Base-by-base conservation (phyloP, 805 yeast genomes). In the Candida ficus region DNA sequence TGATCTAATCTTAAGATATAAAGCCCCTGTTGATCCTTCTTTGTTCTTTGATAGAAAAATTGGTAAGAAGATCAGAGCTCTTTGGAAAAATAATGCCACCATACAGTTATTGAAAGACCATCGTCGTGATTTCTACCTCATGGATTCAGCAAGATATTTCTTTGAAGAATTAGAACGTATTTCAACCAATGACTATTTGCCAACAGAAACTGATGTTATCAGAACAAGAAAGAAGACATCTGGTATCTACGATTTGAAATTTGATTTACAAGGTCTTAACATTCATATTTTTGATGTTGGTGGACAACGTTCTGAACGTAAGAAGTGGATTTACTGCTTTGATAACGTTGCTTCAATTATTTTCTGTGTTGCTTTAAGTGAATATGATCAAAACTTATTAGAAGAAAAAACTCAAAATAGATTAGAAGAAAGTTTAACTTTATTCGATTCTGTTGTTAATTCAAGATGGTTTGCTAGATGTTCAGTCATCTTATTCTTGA, bases 241-340 rank as follows among this genome's bases (percentile, higher is more conserved):
- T 1, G 96, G 97, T 62, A 86, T 90, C 18, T 86, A 81, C 53
- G 96, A 89, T 58, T 80, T 87, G 43, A 71, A 75, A 42, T 85
- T 90, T 54, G 79, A 78, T 44, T 73, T 89, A 76, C 88, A 84
- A 33, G 79, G 78, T 21, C 58, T 80, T 30, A 72, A 73, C 51
- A 64, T 82, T 37, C 85, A 79, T 52, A 68, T 83, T 52, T 79
- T 69, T 56, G 97, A 90, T 61, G 96, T 90, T 35, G 97, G 97
- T 47, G 97, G 97, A 2, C 99, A 93, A 63, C 71, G 99, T 53
- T 80, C 95, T 4, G 99, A 93, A 66, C 79, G 99, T 39, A 86
- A 85, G 56, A 91, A 93, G 62, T 93, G 99, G 99, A 89, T 93
- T 46, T 95, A 93, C 63, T 87, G 96, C 57, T 93, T 93, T 54